phyloP scores from a whole-genome alignment of 805 yeast genomes.

The Jamesozyma gamospora region DNA sequence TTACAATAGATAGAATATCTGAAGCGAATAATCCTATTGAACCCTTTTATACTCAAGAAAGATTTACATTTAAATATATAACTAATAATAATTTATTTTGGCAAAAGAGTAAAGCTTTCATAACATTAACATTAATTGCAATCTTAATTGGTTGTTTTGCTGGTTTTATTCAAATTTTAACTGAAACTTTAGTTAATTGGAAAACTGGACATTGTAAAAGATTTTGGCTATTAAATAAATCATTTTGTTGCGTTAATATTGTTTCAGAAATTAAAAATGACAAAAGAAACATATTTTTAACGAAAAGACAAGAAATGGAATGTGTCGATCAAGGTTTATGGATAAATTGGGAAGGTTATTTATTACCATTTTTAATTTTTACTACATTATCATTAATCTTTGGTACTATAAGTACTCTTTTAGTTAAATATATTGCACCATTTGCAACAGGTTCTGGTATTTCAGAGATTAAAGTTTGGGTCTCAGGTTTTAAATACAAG shows the following conservation, averaged over 20 bases:
- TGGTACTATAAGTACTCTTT: conserved; percentile 52
- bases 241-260: conserved; percentile 55
- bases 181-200: conserved; percentile 77
- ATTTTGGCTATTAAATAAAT: conserved; percentile 58
- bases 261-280: conserved; percentile 35
- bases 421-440: conserved; percentile 70
- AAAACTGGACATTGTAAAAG: conserved; percentile 69
- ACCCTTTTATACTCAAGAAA: conserved; percentile 1
- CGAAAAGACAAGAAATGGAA: conserved; percentile 27
- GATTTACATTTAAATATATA: conserved; percentile 6
- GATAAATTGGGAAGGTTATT: conserved; percentile 49
- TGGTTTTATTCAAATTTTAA: conserved; percentile 65
- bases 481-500: conserved; percentile 71
- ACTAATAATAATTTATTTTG: conserved; percentile 14
- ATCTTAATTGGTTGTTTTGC: conserved; percentile 73
- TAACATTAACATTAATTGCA: conserved; percentile 70
- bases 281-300: conserved; percentile 12
- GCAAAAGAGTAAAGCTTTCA: conserved; percentile 39
- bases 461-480: conserved; percentile 90
- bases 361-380: conserved; percentile 45
- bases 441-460: conserved; percentile 96
- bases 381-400: conserved; percentile 49
- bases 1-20: conserved; percentile 58
- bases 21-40: conserved; percentile 46
- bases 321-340: conserved; percentile 50